These are phyloP conservation scores for Yarrowia sp. DNA, from an alignment of 805 yeast species.

Conservation along the genomic window DNA sequence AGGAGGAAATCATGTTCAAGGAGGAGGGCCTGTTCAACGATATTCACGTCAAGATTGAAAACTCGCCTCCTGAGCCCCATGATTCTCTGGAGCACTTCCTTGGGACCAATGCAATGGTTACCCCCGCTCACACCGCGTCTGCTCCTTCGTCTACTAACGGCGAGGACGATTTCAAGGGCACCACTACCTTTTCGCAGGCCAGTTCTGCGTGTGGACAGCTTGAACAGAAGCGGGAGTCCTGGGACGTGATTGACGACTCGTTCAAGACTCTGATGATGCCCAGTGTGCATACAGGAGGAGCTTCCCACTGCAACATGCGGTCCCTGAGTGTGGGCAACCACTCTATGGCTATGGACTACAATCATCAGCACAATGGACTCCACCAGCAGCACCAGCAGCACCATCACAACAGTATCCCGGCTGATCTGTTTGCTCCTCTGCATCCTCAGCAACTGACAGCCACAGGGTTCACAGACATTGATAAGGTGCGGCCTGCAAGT, in stretches of 20 bases:
- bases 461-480: slow-evolving; percentile 32
- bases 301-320: slow-evolving; percentile 6
- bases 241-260: slow-evolving; percentile 33
- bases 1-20: slow-evolving; percentile 26
- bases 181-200: slow-evolving; percentile 13
- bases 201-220: slow-evolving; percentile 34
- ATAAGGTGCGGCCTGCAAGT: slow-evolving; percentile 8
- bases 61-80: slow-evolving; percentile 20
- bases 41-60: slow-evolving; percentile 7
- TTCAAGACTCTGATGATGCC: slow-evolving; percentile 31
- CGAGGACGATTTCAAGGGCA: slow-evolving; percentile 30
- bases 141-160: slow-evolving; percentile 33
- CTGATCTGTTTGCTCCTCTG: slow-evolving; percentile 26
- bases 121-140: slow-evolving; percentile 33
- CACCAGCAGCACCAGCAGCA: background rate
- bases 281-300: background rate
- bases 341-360: slow-evolving; percentile 7
- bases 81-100: slow-evolving; percentile 21
- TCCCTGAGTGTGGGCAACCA: slow-evolving; percentile 30
- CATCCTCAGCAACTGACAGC: slow-evolving; percentile 36
- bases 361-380: background rate
- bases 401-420: slow-evolving; percentile 1
- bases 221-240: slow-evolving; percentile 18
- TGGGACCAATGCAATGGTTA: slow-evolving; percentile 29
- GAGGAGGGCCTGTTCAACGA: background rate